A percentile compares a stretch with the other conserved stretches of the same genome.
phyloP scores from a whole-genome alignment of 805 yeast species.

The Lipomyces yamadae region DNA sequence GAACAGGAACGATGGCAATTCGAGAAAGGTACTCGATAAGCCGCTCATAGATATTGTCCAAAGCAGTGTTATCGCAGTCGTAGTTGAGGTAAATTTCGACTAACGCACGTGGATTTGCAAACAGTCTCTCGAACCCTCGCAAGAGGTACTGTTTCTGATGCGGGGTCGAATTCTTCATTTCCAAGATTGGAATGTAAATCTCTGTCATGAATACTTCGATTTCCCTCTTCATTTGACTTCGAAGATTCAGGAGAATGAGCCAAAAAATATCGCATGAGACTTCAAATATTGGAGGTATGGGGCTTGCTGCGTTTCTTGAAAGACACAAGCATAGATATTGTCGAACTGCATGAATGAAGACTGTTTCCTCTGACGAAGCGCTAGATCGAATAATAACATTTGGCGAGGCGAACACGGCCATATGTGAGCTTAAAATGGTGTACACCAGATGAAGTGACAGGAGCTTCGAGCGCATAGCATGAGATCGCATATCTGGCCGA shows the following conservation, averaged over 20 bases:
- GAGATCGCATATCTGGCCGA: slow-evolving; percentile 71
- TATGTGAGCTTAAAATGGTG: slow-evolving; percentile 81
- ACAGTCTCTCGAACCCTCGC: slow-evolving; percentile 76
- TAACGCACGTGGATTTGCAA: slow-evolving; percentile 85
- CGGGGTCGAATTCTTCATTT: slow-evolving; percentile 85
- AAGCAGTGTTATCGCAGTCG: slow-evolving; percentile 79
- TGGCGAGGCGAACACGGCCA: slow-evolving; percentile 71
- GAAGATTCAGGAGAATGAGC: slow-evolving; percentile 78
- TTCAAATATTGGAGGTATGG: slow-evolving; percentile 89
- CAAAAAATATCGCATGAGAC: slow-evolving; percentile 91
- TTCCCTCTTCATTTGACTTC: slow-evolving; percentile 88
- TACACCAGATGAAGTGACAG: slow-evolving; percentile 87
- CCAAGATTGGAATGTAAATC: slow-evolving; percentile 91
- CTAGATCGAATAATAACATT: slow-evolving; percentile 45
- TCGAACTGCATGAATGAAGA: slow-evolving; percentile 77
- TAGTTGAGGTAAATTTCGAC: slow-evolving; percentile 93
- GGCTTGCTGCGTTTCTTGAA: slow-evolving; percentile 90
- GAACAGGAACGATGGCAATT: slow-evolving; percentile 72
- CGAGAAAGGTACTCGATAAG: slow-evolving; percentile 76
- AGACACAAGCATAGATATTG: slow-evolving; percentile 82
- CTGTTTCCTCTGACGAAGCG: slow-evolving; percentile 51
- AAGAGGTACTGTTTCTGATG: slow-evolving; percentile 91
- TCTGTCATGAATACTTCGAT: slow-evolving; percentile 92
- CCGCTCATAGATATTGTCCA: slow-evolving; percentile 85
- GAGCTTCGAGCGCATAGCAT: slow-evolving; percentile 88